These are phyloP conservation scores for Choanephora cucurbitarum DNA, from an alignment of 371 early-diverging fungal genomes.

Conservation along the genomic window DNA sequence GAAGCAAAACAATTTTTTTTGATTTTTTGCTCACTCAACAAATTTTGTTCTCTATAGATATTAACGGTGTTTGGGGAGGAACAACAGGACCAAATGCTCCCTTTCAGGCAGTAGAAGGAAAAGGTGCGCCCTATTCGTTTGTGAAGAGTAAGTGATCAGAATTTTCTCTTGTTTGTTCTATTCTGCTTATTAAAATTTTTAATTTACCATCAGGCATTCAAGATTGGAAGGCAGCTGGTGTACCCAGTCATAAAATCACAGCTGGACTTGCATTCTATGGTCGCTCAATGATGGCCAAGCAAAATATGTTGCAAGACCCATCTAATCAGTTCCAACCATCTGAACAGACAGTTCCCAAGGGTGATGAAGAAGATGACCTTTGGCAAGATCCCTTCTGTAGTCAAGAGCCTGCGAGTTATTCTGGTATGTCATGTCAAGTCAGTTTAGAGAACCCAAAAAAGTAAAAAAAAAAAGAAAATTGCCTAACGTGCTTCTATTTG, in stretches of 20 bases:
- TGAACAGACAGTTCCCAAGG: slow-evolving; percentile 47
- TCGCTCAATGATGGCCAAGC: slow-evolving; percentile 55
- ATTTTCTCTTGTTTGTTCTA: background rate
- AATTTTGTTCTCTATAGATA: slow-evolving; percentile 24
- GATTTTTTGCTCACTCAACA: too few relatives aligned
- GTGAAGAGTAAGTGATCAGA: slow-evolving; percentile 40
- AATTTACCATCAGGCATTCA: slow-evolving; percentile 36
- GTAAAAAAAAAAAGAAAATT: slow-evolving; percentile 1
- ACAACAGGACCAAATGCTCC: slow-evolving; percentile 72
- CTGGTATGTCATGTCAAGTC: slow-evolving; percentile 21
- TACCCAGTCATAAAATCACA: slow-evolving; percentile 64
- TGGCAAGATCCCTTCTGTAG: slow-evolving; percentile 49
- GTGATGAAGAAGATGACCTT: slow-evolving; percentile 54
- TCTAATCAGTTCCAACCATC: slow-evolving; percentile 38
- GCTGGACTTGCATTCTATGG: slow-evolving; percentile 75
- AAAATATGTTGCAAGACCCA: slow-evolving; percentile 45
- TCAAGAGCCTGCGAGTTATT: slow-evolving; percentile 35
- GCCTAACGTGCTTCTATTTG: too few relatives aligned
- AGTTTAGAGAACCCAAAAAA: background rate
- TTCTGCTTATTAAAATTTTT: background rate
- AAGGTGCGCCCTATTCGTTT: slow-evolving; percentile 57
- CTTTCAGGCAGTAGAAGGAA: slow-evolving; percentile 41
- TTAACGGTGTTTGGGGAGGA: slow-evolving; percentile 64
- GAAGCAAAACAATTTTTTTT: background rate
- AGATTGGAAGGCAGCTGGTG: slow-evolving; percentile 63